Base-by-base conservation (phyloP, 805 yeast genomes). In the Isabelozyma pseudorhagii region DNA sequence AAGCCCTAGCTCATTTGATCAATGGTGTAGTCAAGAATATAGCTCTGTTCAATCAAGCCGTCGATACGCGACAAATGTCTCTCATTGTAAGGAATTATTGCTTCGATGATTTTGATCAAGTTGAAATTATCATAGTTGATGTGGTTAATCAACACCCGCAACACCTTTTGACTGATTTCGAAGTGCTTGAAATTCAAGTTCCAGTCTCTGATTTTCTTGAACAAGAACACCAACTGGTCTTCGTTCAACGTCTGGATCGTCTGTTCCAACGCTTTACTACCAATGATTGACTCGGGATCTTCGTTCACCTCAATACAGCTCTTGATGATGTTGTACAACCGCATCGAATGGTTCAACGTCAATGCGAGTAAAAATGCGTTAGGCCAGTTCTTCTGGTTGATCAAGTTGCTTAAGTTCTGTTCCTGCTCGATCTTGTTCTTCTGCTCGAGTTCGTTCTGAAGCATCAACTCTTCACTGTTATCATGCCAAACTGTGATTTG, bases 181-280 rank as follows among this genome's bases (percentile, higher is more conserved):
- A 89, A 89, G 38, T 89, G 84, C 60, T 83, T 82, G 47, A 89
- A 87, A 66, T 90, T 93, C 42, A 96, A 85, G 65, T 94, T 94
- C 99, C 99, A 94, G 63, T 90, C 96, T 58, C 97, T 81, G 17
- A 92, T 76, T 59, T 96, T 84, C 60, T 81, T 81, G 65, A 94
- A 79, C 21, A 94, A 66, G 10, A 73, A 62, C 40, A 78, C 57
- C 21, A 92, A 67, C 59, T 87, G 88, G 1, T 82, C 86, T 34
- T 80, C 72, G 25, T 73, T 79, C 48, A 94, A 75, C 10, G 67
- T 64, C 4, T 78, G 71, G 40, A 94, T 79, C 9, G 85, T 80
- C 13, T 72, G 63, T 58, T 91, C 97, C 43, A 94, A 78, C 43
- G 78, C 74, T 41, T 66, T 58, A 1, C 83, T 79, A 0, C 89